Evolutionary conservation across 106 monocot genomes (phyloP), one percentile per base, ranked within the genome.

Genomic region (Gastrodia elata): DNA sequence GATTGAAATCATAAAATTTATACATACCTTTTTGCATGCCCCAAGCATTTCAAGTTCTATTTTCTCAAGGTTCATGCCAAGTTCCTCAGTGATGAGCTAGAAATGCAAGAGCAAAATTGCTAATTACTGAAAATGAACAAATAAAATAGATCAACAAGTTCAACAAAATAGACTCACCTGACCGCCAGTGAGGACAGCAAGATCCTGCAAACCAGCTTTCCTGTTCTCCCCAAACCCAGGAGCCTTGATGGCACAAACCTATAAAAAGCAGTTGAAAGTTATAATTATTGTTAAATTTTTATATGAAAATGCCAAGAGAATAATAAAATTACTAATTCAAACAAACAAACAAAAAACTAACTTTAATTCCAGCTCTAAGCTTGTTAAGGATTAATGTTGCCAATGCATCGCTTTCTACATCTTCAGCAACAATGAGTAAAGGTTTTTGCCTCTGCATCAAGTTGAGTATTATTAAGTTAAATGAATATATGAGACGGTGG

Each of bases 31-130:
- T 72, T 91, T 98, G 52, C 97, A 98, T 20, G 93, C 70, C 4
- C 97, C 97, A 81, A 98, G 91, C 91, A 93, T 93, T 40, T 84
- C 85, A 58, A 79, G 64, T 65, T 98, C 90, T 25, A 91, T 84
- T 61, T 91, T 98, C 10, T 98, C 97, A 65, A 98, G 90, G 74
- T 98, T 98, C 93, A 98, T 82, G n/a, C 97, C 97, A 75, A 98
- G 90, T 38, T 98, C 97, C 71, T 98, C 97, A 7, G 90, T 98
- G 38, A 98, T 83, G 40, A 98, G 48, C 89, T 94, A 76, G 0
- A 80, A 78, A 4, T 44, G 9, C 32, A 72, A 43, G 43, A 48
- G 8, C 43, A 33, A 49, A 71, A 72, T 49, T 8, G 26, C 2
- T 8, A 13, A 49, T 49, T 72, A 71, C 20, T 13, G 20, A 10